phyloP scores from a whole-genome alignment of 208 protist species.

The Leptomonas seymouri region DNA sequence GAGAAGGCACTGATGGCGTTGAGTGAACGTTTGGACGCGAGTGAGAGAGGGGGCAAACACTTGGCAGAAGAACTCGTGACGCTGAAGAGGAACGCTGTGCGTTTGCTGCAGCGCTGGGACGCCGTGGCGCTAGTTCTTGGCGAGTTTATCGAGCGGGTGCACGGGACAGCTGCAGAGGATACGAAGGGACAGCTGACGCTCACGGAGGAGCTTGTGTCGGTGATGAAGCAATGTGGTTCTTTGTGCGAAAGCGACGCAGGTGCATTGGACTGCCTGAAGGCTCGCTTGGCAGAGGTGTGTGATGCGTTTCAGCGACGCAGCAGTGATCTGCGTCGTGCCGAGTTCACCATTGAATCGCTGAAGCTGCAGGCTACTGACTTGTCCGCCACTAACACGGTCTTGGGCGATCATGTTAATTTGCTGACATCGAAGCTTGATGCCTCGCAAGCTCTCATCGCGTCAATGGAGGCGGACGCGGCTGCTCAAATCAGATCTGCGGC shows the following conservation, averaged over 20 bases:
- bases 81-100: neutral
- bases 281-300: neutral
- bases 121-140: neutral
- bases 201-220: neutral
- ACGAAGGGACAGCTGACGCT: neutral
- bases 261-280: neutral
- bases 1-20: neutral
- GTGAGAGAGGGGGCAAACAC: neutral
- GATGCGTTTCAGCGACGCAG: constrained; percentile 4
- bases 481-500: neutral
- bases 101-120: constrained; percentile 1
- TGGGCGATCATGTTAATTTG: neutral
- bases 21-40: neutral
- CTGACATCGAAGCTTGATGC: neutral
- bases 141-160: constrained; percentile 2
- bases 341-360: neutral
- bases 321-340: neutral
- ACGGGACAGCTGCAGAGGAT: neutral
- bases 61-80: neutral
- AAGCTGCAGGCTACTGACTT: neutral
- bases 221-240: neutral
- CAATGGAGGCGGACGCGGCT: neutral
- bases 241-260: neutral
- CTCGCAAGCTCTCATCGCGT: neutral
- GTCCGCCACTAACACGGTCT: neutral